Conservation (phyloP, 306 rosid genomes). For the Rosa lucieae region DNA sequence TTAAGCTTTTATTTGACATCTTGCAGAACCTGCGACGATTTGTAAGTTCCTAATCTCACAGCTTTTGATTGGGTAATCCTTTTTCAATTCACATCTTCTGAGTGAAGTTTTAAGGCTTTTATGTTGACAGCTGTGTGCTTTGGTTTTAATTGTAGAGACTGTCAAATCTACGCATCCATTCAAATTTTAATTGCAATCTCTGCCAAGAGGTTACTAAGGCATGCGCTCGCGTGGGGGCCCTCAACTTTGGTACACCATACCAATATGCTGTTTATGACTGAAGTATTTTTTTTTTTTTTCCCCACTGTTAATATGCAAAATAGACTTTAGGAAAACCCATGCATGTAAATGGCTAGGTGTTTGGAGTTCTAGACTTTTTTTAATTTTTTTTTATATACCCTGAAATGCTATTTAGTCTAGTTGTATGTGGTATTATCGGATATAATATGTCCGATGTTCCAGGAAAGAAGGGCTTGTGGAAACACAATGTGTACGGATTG, state of each 20-base stretch:
- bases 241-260: conserved; percentile 62
- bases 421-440: conserved; percentile 15
- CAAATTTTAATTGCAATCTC: conserved; percentile 65
- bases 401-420: background rate
- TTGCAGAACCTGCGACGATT: conserved; percentile 77
- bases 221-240: conserved; percentile 71
- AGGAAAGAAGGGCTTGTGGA: conserved; percentile 90
- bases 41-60: conserved; percentile 50
- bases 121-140: conserved; percentile 18
- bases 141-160: conserved; percentile 66
- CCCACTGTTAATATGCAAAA: background rate
- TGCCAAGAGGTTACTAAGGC: conserved; percentile 86
- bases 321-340: background rate
- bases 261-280: background rate
- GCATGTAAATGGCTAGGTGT: background rate
- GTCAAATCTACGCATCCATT: conserved; percentile 82
- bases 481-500: conserved; percentile 81
- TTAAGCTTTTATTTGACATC: conserved; percentile 67
- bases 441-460: conserved; percentile 25
- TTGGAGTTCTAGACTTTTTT: background rate
- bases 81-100: background rate
- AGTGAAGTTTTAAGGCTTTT: conserved; percentile 2
- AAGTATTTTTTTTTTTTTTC: background rate
- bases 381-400: background rate
- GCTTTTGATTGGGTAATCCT: background rate